Conservation (phyloP, 2,329 filamentous ascomycete species). For the Trichoderma sp. region DNA sequence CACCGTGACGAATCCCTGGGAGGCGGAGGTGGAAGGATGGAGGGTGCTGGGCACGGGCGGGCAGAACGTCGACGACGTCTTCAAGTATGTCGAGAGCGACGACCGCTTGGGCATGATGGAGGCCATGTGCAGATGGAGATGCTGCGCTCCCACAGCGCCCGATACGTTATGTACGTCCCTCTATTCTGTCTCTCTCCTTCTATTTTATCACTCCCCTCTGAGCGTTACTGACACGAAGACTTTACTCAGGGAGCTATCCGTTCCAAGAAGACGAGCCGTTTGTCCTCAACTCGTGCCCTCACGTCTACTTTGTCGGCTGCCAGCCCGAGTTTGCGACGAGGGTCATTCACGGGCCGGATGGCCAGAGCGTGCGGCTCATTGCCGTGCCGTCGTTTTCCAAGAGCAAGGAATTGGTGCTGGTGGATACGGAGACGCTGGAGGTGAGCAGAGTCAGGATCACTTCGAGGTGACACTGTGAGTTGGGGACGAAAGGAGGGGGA, state of each 20-base stretch:
- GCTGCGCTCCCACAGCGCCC: slow-evolving; percentile 88
- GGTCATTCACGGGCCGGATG: slow-evolving; percentile 65
- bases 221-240: slow-evolving; percentile 28
- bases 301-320: slow-evolving; percentile 87
- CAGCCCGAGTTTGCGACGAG: slow-evolving; percentile 77
- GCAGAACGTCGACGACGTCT: slow-evolving; percentile 91
- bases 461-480: slow-evolving; percentile 1
- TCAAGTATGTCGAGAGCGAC: slow-evolving; percentile 82
- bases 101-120: slow-evolving; percentile 89
- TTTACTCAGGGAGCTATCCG: slow-evolving; percentile 77
- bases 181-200: neutral
- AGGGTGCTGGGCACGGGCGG: slow-evolving; percentile 83
- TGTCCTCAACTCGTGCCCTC: slow-evolving; percentile 80
- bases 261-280: slow-evolving; percentile 95
- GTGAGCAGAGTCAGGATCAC: slow-evolving; percentile 68
- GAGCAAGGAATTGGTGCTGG: slow-evolving; percentile 76
- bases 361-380: slow-evolving; percentile 75
- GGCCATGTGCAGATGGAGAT: slow-evolving; percentile 88
- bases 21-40: slow-evolving; percentile 89
- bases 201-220: neutral
- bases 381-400: slow-evolving; percentile 79
- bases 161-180: slow-evolving; percentile 80
- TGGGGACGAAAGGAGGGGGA: neutral
- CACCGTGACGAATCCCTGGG: slow-evolving; percentile 88
- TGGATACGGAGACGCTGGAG: slow-evolving; percentile 85